Percentiles rank a stretch among this genome's conserved stretches.
Conservation (phyloP, 495 filamentous ascomycete species). For the Talaromyces liani region DNA sequence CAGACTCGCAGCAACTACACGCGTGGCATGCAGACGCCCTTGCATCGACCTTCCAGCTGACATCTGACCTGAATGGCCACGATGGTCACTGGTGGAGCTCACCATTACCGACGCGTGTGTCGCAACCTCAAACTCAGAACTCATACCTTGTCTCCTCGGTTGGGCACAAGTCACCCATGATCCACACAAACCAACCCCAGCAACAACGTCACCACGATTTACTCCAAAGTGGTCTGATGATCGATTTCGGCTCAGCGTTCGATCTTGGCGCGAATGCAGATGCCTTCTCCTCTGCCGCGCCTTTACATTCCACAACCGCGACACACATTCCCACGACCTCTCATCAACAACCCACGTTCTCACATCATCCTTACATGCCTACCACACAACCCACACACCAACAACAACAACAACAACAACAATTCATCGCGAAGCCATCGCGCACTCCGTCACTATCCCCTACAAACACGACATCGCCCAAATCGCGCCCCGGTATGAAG, state of each 20-base stretch:
- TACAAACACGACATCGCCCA: conserved; percentile 23
- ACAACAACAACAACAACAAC: conserved; percentile 13
- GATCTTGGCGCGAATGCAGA: conserved; percentile 23
- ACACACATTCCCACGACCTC: conserved; percentile 15
- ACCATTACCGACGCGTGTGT: conserved; percentile 28
- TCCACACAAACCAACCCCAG: conserved; percentile 3
- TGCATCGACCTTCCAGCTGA: conserved; percentile 31
- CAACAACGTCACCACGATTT: conserved; percentile 26
- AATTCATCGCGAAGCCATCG: conserved; percentile 16
- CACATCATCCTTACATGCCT: conserved; percentile 17
- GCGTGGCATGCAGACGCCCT: conserved; percentile 41
- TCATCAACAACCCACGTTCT: conserved; percentile 21
- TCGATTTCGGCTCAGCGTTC: conserved; percentile 35
- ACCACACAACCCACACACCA: background rate
- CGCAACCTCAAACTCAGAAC: conserved; percentile 24
- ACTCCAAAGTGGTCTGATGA: conserved; percentile 41
- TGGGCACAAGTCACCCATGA: background rate
- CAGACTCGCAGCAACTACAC: conserved; percentile 35
- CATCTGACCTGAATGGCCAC: conserved; percentile 31
- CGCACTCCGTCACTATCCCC: conserved; percentile 37
- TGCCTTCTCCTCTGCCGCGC: conserved; percentile 24
- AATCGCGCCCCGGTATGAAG: conserved; percentile 16
- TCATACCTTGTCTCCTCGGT: conserved; percentile 22
- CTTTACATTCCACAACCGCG: conserved; percentile 16
- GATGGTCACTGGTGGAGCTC: conserved; percentile 39